These are phyloP conservation scores for Naganishia liquefaciens DNA, from an alignment of 1,284 basidiomycete species.

Conservation along the genomic window DNA sequence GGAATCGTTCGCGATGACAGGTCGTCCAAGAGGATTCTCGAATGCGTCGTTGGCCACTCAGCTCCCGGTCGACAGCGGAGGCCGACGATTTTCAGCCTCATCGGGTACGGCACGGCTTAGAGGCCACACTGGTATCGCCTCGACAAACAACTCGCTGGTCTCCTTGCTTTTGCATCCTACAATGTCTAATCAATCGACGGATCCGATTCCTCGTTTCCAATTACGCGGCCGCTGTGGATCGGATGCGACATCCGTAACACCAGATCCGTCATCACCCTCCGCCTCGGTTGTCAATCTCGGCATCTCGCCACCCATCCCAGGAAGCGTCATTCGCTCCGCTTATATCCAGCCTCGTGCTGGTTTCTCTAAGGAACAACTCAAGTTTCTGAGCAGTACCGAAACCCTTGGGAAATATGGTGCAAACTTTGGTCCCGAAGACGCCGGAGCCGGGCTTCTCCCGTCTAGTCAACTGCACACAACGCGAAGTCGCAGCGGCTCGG, in stretches of 20 bases:
- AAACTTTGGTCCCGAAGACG: conserved; percentile 19
- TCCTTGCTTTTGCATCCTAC: conserved; percentile 31
- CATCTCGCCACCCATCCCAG: conserved; percentile 31
- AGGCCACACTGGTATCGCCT: conserved; percentile 8
- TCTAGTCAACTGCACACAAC: conserved; percentile 7
- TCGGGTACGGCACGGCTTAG: conserved; percentile 10
- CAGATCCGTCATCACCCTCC: conserved; percentile 15
- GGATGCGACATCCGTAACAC: neutral
- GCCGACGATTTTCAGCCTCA: neutral
- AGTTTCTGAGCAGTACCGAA: conserved; percentile 34
- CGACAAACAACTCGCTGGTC: conserved; percentile 25
- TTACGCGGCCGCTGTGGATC: conserved; percentile 19
- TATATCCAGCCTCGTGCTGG: conserved; percentile 30
- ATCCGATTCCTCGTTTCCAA: neutral
- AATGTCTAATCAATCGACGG: conserved; percentile 21
- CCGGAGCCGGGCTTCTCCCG: neutral
- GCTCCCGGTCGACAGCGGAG: neutral
- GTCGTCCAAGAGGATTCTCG: conserved; percentile 27
- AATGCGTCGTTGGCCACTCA: conserved; percentile 16
- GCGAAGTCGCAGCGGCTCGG: conserved; percentile 20
- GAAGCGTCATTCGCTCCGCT: conserved; percentile 26
- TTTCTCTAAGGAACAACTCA: conserved; percentile 30
- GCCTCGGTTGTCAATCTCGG: conserved; percentile 12
- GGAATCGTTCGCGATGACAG: conserved; percentile 22
- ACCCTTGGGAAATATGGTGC: conserved; percentile 34